Percentiles rank a stretch among this genome's conserved stretches.
These are phyloP conservation scores for Dinochytrium kinnereticum DNA, from an alignment of 371 early-diverging fungal genomes.

Conservation along the genomic window DNA sequence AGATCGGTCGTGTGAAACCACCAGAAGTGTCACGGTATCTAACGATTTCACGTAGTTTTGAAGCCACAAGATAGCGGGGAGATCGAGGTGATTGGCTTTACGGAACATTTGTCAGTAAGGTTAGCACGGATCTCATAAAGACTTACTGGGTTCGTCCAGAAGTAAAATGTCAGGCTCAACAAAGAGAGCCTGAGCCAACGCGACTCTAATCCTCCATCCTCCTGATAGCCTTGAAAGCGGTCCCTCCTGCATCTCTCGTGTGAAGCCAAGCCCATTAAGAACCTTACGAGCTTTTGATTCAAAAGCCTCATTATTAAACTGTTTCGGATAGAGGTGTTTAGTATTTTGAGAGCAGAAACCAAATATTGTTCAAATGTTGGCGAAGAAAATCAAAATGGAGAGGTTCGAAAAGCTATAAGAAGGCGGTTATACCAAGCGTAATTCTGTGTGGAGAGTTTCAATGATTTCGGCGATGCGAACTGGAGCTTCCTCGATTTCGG, in stretches of 20 bases:
- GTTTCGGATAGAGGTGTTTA: too few relatives aligned
- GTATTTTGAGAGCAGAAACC: too few relatives aligned
- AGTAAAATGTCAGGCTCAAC: slow-evolving; percentile 78
- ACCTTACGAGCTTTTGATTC: slow-evolving; percentile 66
- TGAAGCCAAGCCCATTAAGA: slow-evolving; percentile 56
- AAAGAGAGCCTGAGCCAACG: slow-evolving; percentile 82
- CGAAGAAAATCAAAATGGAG: background rate
- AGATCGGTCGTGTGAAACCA: slow-evolving; percentile 82
- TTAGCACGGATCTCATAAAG: slow-evolving; percentile 31
- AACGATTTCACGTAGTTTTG: slow-evolving; percentile 68
- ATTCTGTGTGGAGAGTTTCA: slow-evolving; percentile 13
- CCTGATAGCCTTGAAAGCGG: slow-evolving; percentile 69
- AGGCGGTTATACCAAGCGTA: slow-evolving; percentile 10
- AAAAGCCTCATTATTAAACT: slow-evolving; percentile 41
- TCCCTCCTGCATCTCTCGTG: slow-evolving; percentile 35
- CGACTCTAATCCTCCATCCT: slow-evolving; percentile 89
- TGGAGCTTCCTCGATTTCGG: slow-evolving; percentile 25
- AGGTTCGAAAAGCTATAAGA: background rate
- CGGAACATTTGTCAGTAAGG: slow-evolving; percentile 2
- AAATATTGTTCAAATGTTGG: too few relatives aligned
- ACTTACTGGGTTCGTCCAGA: slow-evolving; percentile 80
- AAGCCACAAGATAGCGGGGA: slow-evolving; percentile 82
- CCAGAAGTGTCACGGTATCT: slow-evolving; percentile 64
- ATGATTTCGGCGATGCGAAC: slow-evolving; percentile 3
- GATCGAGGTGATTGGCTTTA: slow-evolving; percentile 75